phyloP scores from a whole-genome alignment of 2,329 filamentous ascomycete species.

The Plectosphaerella plurivora region DNA sequence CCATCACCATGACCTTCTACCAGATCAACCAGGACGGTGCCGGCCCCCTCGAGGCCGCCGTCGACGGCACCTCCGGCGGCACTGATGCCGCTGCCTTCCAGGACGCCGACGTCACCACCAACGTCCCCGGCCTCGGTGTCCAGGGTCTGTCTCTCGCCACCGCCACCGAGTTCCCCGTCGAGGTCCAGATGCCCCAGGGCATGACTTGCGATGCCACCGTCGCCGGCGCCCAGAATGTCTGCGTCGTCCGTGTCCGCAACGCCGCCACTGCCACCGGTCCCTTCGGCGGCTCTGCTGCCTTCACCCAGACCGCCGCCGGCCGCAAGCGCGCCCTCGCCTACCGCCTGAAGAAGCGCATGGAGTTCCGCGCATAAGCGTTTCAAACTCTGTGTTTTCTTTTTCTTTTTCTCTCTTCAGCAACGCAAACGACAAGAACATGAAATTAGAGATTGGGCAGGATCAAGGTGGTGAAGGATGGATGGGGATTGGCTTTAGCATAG shows the following conservation, averaged over 20 bases:
- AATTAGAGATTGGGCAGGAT: too few species aligned
- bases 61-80: slow-evolving; percentile 61
- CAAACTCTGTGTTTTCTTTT: neutral
- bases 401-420: too few species aligned
- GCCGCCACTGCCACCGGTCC: slow-evolving; percentile 52
- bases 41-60: slow-evolving; percentile 54
- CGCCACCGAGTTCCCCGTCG: slow-evolving; percentile 61
- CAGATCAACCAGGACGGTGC: slow-evolving; percentile 71
- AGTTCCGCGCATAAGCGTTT: slow-evolving; percentile 18
- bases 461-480: neutral
- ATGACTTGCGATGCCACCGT: slow-evolving; percentile 61
- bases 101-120: slow-evolving; percentile 50
- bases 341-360: slow-evolving; percentile 32
- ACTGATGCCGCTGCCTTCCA: slow-evolving; percentile 57
- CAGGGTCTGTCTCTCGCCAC: slow-evolving; percentile 54
- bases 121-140: slow-evolving; percentile 55
- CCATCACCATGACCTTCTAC: slow-evolving; percentile 60
- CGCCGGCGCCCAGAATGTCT: slow-evolving; percentile 57
- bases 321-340: slow-evolving; percentile 60
- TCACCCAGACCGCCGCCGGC: slow-evolving; percentile 54
- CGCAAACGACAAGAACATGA: too few species aligned
- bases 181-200: slow-evolving; percentile 61
- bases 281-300: slow-evolving; percentile 63
- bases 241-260: slow-evolving; percentile 62
- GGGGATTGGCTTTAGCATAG: neutral